Evolutionary conservation across 2,329 filamentous ascomycete genomes (phyloP).

Genomic region (Penicillium sp.): DNA sequence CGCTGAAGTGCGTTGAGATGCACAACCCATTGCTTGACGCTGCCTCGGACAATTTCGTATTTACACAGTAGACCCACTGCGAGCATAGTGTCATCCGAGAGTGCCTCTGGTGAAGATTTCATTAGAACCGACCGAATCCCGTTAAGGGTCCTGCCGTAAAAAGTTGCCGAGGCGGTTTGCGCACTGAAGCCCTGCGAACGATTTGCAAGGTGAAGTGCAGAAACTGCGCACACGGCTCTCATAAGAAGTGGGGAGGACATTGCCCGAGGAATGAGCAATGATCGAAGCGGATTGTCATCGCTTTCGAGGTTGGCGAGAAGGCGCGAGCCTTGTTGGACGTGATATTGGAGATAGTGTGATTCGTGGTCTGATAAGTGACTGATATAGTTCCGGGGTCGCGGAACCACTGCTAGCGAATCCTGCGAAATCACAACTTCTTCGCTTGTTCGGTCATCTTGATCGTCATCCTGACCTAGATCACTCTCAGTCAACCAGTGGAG

Average conservation of each 20-base stretch:
- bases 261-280: conserved; percentile 37
- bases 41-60: conserved; percentile 40
- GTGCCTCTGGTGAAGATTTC: conserved; percentile 10
- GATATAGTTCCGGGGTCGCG: conserved; percentile 18
- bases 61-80: conserved; percentile 40
- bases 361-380: conserved; percentile 33
- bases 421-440: background rate
- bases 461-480: background rate
- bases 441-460: background rate
- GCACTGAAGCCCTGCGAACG: conserved; percentile 24
- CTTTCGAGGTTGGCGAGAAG: conserved; percentile 39
- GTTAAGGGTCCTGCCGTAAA: conserved; percentile 36
- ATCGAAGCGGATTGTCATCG: conserved; percentile 37
- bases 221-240: conserved; percentile 40
- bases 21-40: conserved; percentile 40
- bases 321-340: conserved; percentile 36
- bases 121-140: conserved; percentile 31
- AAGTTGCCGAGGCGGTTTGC: conserved; percentile 32
- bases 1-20: conserved; percentile 38
- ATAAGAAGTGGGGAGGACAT: conserved; percentile 37
- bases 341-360: conserved; percentile 40
- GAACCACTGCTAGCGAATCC: conserved; percentile 9
- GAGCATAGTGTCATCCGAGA: conserved; percentile 35
- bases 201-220: conserved; percentile 39
- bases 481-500: conserved; percentile 1